phyloP scores from a whole-genome alignment of 225 moss, liverwort and hornwort species.

The Antitrichia curtipendula region DNA sequence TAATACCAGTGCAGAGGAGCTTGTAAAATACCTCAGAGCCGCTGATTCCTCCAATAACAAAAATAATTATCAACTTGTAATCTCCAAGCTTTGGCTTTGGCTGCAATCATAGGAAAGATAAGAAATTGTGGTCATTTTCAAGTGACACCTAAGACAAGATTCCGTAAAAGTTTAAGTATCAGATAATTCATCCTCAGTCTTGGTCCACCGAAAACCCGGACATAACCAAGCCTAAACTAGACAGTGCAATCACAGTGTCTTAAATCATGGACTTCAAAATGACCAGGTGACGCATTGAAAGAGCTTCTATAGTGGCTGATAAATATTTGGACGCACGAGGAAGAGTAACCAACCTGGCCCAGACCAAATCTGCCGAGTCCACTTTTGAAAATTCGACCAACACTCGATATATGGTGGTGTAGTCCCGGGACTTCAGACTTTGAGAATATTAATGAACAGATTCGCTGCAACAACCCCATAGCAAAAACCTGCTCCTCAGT shows the following conservation, averaged over 20 bases:
- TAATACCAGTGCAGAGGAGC: background rate
- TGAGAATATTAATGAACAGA: constrained; percentile 53
- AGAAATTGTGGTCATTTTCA: background rate
- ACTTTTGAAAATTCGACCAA: constrained; percentile 87
- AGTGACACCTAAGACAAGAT: background rate
- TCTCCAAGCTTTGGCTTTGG: constrained; percentile 75
- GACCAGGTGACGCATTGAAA: background rate
- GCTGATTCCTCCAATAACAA: constrained; percentile 81
- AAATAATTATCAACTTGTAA: constrained; percentile 62
- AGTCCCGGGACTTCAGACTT: constrained; percentile 74
- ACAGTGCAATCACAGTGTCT: background rate
- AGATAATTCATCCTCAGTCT: background rate
- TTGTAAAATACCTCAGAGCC: constrained; percentile 60
- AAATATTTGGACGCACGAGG: background rate
- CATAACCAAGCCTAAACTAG: background rate
- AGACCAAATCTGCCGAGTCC: constrained; percentile 86
- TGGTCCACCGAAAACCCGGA: background rate
- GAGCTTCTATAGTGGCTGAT: background rate
- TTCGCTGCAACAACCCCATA: constrained; percentile 49
- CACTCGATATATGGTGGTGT: constrained; percentile 74
- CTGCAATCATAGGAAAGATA: constrained; percentile 26
- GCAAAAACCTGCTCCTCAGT: constrained; percentile 54
- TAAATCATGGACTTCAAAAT: background rate
- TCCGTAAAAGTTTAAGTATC: background rate
- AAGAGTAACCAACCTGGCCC: constrained; percentile 46